These are phyloP conservation scores for Xylaria nigripes DNA, from an alignment of 495 filamentous ascomycete species.

Conservation along the genomic window DNA sequence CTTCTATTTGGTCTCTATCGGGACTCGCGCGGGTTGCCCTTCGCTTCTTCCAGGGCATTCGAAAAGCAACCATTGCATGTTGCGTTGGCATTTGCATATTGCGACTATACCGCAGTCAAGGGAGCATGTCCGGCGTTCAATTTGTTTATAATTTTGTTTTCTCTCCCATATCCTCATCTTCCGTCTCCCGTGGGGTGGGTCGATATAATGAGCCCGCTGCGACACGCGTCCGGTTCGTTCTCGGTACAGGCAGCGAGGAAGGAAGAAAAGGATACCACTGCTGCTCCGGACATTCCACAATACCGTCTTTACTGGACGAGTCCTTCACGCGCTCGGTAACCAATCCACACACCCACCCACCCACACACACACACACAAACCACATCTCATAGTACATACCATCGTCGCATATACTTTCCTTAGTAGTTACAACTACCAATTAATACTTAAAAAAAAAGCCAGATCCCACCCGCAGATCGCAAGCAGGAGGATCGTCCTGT, in stretches of 20 bases:
- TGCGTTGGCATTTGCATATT: slow-evolving; percentile 8
- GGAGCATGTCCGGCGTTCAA: slow-evolving; percentile 8
- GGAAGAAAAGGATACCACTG: no score
- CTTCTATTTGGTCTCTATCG: slow-evolving; percentile 7
- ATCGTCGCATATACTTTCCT: neutral
- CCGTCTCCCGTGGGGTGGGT: neutral
- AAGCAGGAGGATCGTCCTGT: neutral
- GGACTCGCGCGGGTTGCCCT: neutral
- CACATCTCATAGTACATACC: slow-evolving; percentile 4
- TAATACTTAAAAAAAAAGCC: slow-evolving; percentile 1
- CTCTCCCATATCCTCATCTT: neutral
- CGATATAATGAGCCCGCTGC: neutral
- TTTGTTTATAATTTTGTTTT: neutral
- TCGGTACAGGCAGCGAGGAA: no score
- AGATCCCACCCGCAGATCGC: neutral
- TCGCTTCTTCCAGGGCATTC: neutral
- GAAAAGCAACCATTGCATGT: slow-evolving; percentile 1
- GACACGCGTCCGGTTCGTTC: neutral
- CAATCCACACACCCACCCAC: neutral
- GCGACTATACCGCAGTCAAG: neutral
- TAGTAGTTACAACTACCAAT: slow-evolving; percentile 6
- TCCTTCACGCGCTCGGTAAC: neutral
- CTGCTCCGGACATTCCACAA: neutral
- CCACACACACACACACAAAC: neutral
- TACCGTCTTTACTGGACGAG: neutral